phyloP scores from a whole-genome alignment of 73 alveolate species.

The Breviolum minutum region DNA sequence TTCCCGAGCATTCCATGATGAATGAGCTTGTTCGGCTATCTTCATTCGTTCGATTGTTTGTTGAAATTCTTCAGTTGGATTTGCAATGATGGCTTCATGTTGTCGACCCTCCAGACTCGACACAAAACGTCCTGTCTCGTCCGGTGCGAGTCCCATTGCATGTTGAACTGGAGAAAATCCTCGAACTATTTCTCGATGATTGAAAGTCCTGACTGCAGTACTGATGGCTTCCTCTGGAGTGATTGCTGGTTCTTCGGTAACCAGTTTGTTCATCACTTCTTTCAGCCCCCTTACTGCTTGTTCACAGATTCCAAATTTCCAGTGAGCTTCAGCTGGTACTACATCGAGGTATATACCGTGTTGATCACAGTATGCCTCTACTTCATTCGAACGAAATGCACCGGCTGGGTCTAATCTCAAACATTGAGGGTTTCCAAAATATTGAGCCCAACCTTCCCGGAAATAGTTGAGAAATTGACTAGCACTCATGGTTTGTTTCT shows the following conservation, averaged over 20 bases:
- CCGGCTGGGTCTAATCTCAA: constrained; percentile 36
- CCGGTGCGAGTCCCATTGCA: not conserved
- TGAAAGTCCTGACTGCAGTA: not conserved
- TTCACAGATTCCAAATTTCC: not conserved
- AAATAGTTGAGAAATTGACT: not conserved
- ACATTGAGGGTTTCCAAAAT: not conserved
- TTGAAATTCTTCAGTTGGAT: not conserved
- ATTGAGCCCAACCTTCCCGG: not conserved
- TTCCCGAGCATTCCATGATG: not conserved
- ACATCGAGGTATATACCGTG: not conserved
- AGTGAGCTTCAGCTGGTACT: not conserved
- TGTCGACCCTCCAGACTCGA: not conserved
- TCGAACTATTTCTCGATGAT: not conserved
- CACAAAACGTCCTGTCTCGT: not conserved
- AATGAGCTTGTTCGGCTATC: not conserved
- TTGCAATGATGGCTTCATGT: not conserved
- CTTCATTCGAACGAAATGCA: not conserved
- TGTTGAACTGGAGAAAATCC: not conserved
- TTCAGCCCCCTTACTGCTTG: not conserved
- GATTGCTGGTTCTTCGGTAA: not conserved
- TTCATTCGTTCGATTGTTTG: not conserved
- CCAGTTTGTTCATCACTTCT: constrained; percentile 18
- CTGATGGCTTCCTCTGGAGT: not conserved
- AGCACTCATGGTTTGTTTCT: not conserved
- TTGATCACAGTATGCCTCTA: not conserved